Evolutionary conservation across 2,329 filamentous ascomycete genomes (phyloP), one percentile per base, ranked within the genome.

Genomic region (Cladosporium sphaerospermum): DNA sequence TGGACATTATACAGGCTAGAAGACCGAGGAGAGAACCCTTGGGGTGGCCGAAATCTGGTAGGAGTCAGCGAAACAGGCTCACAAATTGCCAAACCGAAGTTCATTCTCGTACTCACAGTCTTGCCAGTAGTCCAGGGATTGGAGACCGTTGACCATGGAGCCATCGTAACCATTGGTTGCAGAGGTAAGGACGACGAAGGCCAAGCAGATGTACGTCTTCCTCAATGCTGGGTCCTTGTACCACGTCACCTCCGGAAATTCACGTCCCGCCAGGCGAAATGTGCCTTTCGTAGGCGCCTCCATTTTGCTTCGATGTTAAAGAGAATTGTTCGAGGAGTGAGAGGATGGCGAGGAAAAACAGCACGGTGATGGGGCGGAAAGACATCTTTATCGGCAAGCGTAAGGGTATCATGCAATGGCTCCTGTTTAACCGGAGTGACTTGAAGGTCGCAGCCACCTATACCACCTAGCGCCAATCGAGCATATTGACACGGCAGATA

Each of bases 121-220:
- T 54, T 71, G 60, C 77, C 77, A 79, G 41, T 70, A 64, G 0
- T 59, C 52, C 52, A 79, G 69, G 4, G 73, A 69, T 56, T 79
- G 75, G 1, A 79, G 59, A 5, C 71, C 72, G 56, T 78, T 78
- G 69, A 78, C 75, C 69, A 79, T 75, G 14, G 70, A 73, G 3
- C 74, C 74, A 59, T 78, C 75, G 48, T 77, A 78, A 1, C 75
- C 75, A 53, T 73, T 75, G 4, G 77, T 78, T 11, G 63, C 61
- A 14, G 60, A 61, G 18, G 64, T 63, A 19, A 69, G 55, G 18
- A 68, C 62, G 16, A 69, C 62, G 54, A 66, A 64, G 56, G 64
- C 63, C 57, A 67, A 55, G 37, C 59, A 60, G 54, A 67, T 64
- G 61, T 69, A 68, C 14, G 56, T 65, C 54, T 56, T 65, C 43